A percentile compares a stretch with the other conserved stretches of the same genome.
phyloP scores from a whole-genome alignment of 352 stramenopile species.

The Globisporangium parvum region DNA sequence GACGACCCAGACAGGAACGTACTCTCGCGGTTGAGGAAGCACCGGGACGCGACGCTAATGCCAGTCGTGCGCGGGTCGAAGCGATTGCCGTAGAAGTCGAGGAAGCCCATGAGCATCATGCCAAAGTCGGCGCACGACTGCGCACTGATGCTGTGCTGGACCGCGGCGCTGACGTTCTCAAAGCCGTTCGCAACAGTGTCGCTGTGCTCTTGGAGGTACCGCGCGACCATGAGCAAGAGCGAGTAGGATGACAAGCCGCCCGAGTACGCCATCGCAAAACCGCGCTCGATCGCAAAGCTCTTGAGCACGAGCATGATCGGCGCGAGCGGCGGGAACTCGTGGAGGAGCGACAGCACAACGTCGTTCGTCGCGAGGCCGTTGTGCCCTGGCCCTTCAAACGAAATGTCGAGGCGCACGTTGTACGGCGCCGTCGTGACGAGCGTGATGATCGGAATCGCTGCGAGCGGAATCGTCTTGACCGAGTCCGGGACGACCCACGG shows the following conservation, averaged over 20 bases:
- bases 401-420: slow-evolving; percentile 92
- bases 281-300: slow-evolving; percentile 89
- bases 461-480: slow-evolving; percentile 96
- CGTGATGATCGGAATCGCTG: slow-evolving; percentile 96
- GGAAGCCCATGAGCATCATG: slow-evolving; percentile 94
- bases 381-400: slow-evolving; percentile 94
- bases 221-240: slow-evolving; percentile 93
- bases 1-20: slow-evolving; percentile 15
- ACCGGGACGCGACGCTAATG: slow-evolving; percentile 82
- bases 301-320: slow-evolving; percentile 97
- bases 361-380: slow-evolving; percentile 94
- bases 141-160: slow-evolving; percentile 50
- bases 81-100: slow-evolving; percentile 97
- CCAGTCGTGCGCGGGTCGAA: slow-evolving; percentile 89
- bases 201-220: slow-evolving; percentile 88
- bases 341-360: slow-evolving; percentile 89
- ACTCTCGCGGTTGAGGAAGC: slow-evolving; percentile 77
- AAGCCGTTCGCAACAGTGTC: slow-evolving; percentile 62
- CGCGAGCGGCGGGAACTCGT: slow-evolving; percentile 91
- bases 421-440: slow-evolving; percentile 79
- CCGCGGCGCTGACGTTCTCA: slow-evolving; percentile 50
- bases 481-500: slow-evolving; percentile 90
- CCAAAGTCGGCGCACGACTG: slow-evolving; percentile 89
- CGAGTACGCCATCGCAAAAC: slow-evolving; percentile 93
- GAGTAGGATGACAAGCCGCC: slow-evolving; percentile 96